phyloP scores from a whole-genome alignment of 2,329 filamentous ascomycete genomes.

The Colletotrichum sp. region DNA sequence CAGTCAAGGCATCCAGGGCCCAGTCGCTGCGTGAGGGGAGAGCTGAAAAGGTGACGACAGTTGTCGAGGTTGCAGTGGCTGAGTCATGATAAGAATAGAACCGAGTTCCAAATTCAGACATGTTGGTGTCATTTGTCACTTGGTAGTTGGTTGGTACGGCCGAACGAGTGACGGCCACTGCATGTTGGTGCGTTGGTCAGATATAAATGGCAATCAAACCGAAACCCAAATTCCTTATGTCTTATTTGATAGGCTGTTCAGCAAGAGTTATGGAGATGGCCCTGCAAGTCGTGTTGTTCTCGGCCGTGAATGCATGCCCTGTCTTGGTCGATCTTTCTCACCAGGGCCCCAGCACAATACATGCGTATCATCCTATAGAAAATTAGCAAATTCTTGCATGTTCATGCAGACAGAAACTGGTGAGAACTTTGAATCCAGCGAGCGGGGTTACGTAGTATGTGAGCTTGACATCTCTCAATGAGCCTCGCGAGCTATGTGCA shows the following conservation, averaged over 20 bases:
- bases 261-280: not conserved
- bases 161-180: not conserved
- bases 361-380: not conserved
- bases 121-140: not conserved
- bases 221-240: not conserved
- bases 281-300: not conserved
- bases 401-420: not conserved
- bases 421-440: not conserved
- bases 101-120: not conserved
- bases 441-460: not conserved
- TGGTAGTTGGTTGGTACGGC: not conserved
- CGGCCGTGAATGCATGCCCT: not conserved
- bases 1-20: not conserved
- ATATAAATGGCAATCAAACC: not conserved
- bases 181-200: not conserved
- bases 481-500: not conserved
- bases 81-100: not conserved
- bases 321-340: not conserved
- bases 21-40: not conserved
- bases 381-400: not conserved
- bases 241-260: not conserved
- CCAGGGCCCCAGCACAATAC: not conserved
- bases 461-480: not conserved
- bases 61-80: not conserved
- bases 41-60: not conserved